phyloP scores from a whole-genome alignment of 768 basidiomycete genomes.

The Serendipita sp. region DNA sequence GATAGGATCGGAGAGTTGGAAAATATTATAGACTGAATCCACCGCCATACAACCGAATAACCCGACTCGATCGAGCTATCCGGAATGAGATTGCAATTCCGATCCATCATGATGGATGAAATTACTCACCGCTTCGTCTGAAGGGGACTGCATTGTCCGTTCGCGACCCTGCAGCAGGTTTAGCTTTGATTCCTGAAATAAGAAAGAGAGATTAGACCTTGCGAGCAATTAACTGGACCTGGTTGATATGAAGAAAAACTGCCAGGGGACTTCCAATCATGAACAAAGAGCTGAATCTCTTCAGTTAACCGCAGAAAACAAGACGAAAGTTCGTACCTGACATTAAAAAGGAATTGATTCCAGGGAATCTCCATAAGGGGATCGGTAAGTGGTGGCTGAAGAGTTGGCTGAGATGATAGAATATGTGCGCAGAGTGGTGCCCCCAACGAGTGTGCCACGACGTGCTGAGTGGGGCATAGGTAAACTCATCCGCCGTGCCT shows the following conservation, averaged over 20 bases:
- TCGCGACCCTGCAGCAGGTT: conserved; percentile 19
- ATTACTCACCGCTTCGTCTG: conserved; percentile 23
- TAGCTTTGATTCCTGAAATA: neutral
- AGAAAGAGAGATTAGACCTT: conserved; percentile 12
- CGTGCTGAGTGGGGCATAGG: conserved; percentile 15
- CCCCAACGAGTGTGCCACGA: conserved; percentile 28
- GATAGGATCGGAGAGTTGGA: conserved; percentile 27
- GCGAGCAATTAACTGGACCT: conserved; percentile 27
- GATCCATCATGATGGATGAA: neutral
- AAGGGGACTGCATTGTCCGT: conserved; percentile 24
- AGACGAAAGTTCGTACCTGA: conserved; percentile 9
- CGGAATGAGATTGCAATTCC: neutral
- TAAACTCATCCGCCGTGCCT: neutral
- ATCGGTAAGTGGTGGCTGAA: conserved; percentile 18
- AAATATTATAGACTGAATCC: conserved; percentile 27
- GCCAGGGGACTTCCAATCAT: conserved; percentile 26
- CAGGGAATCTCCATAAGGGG: neutral
- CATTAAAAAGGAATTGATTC: conserved; percentile 22
- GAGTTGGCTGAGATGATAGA: conserved; percentile 26
- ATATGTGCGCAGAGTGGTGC: conserved; percentile 26
- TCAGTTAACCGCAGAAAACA: neutral
- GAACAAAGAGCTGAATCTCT: conserved; percentile 18
- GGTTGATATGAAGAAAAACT: conserved; percentile 27
- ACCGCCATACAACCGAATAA: conserved; percentile 27
- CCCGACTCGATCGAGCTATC: conserved; percentile 24